Conservation (phyloP, 176 grass and related monocot species). For the Eragrostis nindensis region DNA sequence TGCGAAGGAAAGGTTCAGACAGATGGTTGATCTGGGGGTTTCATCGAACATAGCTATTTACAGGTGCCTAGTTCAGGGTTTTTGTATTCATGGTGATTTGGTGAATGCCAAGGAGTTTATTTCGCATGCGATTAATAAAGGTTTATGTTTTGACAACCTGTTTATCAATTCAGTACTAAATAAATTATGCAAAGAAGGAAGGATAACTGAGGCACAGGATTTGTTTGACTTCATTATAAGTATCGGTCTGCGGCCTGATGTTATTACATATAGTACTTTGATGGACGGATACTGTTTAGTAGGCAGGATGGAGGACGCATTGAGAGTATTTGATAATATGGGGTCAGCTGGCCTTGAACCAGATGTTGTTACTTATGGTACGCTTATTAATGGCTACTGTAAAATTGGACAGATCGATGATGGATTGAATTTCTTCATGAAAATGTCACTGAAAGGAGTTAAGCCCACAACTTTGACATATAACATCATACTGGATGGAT, state of each 20-base stretch:
- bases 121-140: conserved; percentile 32
- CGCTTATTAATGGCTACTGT: conserved; percentile 12
- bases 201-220: background rate
- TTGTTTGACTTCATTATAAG: conserved; percentile 28
- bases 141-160: background rate
- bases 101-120: conserved; percentile 38
- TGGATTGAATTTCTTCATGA: background rate
- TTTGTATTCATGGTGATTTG: conserved; percentile 35
- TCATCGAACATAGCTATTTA: background rate
- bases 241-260: conserved; percentile 24
- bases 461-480: background rate
- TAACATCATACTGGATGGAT: background rate
- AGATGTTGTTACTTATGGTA: background rate
- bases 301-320: background rate
- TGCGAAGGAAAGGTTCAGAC: conserved; percentile 9
- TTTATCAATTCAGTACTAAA: conserved; percentile 33
- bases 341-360: background rate
- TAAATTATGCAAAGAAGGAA: conserved; percentile 34
- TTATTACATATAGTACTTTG: background rate
- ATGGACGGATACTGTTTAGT: conserved; percentile 25
- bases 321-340: conserved; percentile 4
- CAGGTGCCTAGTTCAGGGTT: background rate
- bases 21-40: conserved; percentile 18
- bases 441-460: background rate
- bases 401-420: background rate